A percentile compares a stretch with the other conserved stretches of the same genome.
Conservation (phyloP, 345 rosid species). For the Combretum micranthum region DNA sequence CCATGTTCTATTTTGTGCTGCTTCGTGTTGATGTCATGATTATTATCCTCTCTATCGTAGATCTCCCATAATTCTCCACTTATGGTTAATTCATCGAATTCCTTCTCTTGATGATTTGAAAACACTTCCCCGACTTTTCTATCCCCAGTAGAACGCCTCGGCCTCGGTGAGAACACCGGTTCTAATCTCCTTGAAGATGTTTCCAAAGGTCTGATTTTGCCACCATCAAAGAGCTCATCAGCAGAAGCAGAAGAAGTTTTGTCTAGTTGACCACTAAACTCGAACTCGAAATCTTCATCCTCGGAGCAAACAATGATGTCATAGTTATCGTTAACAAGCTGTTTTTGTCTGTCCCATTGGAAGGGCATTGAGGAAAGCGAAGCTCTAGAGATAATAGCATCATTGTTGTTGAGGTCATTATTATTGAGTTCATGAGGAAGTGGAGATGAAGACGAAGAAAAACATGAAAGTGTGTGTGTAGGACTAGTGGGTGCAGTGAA, state of each 20-base stretch:
- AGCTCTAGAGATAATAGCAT: no score
- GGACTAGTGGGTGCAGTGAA: conserved; percentile 21
- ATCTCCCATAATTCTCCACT: no score
- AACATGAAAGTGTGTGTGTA: conserved; percentile 1
- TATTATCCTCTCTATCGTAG: no score
- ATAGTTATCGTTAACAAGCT: background rate
- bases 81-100: no score
- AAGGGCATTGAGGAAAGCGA: conserved; percentile 5
- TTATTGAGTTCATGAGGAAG: conserved; percentile 4
- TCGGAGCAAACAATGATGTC: background rate
- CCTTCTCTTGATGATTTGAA: background rate
- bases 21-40: background rate
- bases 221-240: conserved; percentile 41
- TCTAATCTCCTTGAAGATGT: conserved; percentile 22
- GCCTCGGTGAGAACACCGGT: conserved; percentile 16
- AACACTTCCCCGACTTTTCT: conserved; percentile 8
- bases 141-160: conserved; percentile 14
- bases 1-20: no score
- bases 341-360: conserved; percentile 4
- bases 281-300: conserved; percentile 19
- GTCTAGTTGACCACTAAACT: conserved; percentile 17
- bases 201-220: conserved; percentile 42
- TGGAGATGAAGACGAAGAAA: conserved; percentile 11
- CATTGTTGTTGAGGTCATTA: no score
- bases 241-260: conserved; percentile 31